These are phyloP conservation scores for Mycosarcoma mackinlayi DNA, from an alignment of 1,284 basidiomycete genomes.

Conservation along the genomic window DNA sequence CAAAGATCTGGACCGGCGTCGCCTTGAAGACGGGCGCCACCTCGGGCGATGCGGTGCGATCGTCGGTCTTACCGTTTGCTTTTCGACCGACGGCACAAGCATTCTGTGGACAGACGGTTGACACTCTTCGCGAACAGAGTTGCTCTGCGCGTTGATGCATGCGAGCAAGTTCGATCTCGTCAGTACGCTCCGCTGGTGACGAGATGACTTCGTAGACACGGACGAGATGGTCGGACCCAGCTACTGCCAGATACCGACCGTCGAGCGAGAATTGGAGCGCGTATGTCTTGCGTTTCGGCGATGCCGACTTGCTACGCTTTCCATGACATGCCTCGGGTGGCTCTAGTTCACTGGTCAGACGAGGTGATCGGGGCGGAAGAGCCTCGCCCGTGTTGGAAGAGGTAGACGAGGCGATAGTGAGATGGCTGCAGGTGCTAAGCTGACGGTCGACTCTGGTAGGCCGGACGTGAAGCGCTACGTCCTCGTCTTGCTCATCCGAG, in stretches of 20 bases:
- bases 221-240: slow-evolving; percentile 67
- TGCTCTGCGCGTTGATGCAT: slow-evolving; percentile 9
- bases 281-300: slow-evolving; percentile 60
- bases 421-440: slow-evolving; percentile 20
- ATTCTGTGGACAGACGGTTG: not conserved
- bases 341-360: slow-evolving; percentile 10
- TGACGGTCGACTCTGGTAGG: slow-evolving; percentile 19
- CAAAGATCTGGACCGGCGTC: slow-evolving; percentile 62
- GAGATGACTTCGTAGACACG: slow-evolving; percentile 58
- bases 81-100: not conserved
- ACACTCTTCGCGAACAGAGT: not conserved
- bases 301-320: slow-evolving; percentile 10
- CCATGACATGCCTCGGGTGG: not conserved
- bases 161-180: slow-evolving; percentile 32
- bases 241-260: slow-evolving; percentile 67
- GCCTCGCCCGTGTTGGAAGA: slow-evolving; percentile 8
- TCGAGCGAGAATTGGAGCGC: slow-evolving; percentile 66
- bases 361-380: slow-evolving; percentile 21
- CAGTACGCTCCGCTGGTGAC: slow-evolving; percentile 28
- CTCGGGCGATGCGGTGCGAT: not conserved
- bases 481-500: slow-evolving; percentile 6
- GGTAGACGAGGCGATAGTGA: slow-evolving; percentile 11
- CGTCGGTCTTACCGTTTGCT: slow-evolving; percentile 2
- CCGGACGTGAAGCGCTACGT: not conserved
- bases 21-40: slow-evolving; percentile 49